Evolutionary conservation across 257 asterid species (phyloP).

Genomic region (Gentiana macrophylla): DNA sequence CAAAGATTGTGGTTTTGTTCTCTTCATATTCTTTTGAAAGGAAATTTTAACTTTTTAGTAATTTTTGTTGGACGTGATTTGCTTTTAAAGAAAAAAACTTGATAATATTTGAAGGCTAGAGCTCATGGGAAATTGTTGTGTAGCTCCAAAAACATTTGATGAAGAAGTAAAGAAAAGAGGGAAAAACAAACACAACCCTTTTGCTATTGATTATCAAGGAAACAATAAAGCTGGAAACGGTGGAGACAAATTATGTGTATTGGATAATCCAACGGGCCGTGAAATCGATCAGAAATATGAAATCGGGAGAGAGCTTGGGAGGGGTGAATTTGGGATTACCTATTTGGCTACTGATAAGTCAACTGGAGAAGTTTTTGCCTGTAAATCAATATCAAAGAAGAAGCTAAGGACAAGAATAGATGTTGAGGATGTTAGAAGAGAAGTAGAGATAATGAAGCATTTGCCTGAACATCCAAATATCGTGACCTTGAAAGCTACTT

Average conservation of each 20-base stretch:
- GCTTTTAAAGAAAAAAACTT: too few species aligned
- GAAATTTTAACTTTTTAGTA: too few species aligned
- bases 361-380: slow-evolving; percentile 35
- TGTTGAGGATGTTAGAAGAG: slow-evolving; percentile 55
- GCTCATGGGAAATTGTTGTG: slow-evolving; percentile 61
- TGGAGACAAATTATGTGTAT: slow-evolving; percentile 31
- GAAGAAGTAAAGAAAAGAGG: slow-evolving; percentile 23
- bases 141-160: slow-evolving; percentile 27
- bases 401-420: slow-evolving; percentile 41
- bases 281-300: slow-evolving; percentile 30
- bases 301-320: slow-evolving; percentile 59
- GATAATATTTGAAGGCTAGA: too few species aligned
- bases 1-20: too few species aligned
- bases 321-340: slow-evolving; percentile 65
- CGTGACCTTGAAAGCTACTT: slow-evolving; percentile 42
- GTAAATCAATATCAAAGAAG: slow-evolving; percentile 51
- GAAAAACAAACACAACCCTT: slow-evolving; percentile 43
- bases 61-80: too few species aligned
- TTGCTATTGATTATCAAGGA: slow-evolving; percentile 36
- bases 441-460: slow-evolving; percentile 52
- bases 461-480: slow-evolving; percentile 45
- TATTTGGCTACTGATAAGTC: slow-evolving; percentile 43
- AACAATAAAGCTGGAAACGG: slow-evolving; percentile 28
- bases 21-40: too few species aligned
- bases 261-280: slow-evolving; percentile 45